Base-by-base conservation (phyloP, 2,329 filamentous ascomycete genomes). In the Colletotrichum shisoi region DNA sequence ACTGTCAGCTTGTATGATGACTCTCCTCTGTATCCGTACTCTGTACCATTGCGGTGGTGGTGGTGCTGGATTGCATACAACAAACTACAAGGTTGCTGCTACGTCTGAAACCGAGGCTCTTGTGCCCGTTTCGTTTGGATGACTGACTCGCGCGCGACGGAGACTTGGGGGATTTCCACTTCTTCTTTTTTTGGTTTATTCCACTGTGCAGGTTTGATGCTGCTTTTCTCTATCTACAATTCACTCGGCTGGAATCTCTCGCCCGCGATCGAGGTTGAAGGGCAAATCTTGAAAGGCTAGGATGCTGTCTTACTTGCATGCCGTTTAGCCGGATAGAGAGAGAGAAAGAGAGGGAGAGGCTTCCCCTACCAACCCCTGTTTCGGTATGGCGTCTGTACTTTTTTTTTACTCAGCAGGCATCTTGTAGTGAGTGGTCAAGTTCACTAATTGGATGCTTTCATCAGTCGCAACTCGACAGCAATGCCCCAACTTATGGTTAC, bases 81-180 rank as follows among this genome's bases (percentile, higher is more conserved):
- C 1, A 1, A n/a, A 19, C 42, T 27, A 5, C 24, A 27, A 27
- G 24, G 24, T 27, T 27, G 24, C 24, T 27, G 4, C 24, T 37
- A n/a, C 40, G 17, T 45, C 40, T 19, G 21, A 57, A 44, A 45
- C 54, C 53, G 40, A 34, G 40, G 24, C 15, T 19, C 39, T 54
- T 12, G 19, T 31, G 8, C 13, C 37, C 15, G 11, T 15, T 12
- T 37, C 27, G 5, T 57, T 37, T 37, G 39, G 4, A 37, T 8
- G 15, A 57, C 11, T 44, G 42, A 57, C 54, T 46, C 54, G 42
- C 12, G n/a, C 39, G 49, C 24, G 49, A 11, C 4, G 27, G 11
- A 31, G n/a, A 3, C 27, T 11, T 34, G 7, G 31, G 8, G 13
- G 2, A 2, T 6, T 4, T 17, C 17, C 0, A 2, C 3, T 5